These are phyloP conservation scores for Boletus sp. DNA, from an alignment of 768 basidiomycete species.

Conservation along the genomic window DNA sequence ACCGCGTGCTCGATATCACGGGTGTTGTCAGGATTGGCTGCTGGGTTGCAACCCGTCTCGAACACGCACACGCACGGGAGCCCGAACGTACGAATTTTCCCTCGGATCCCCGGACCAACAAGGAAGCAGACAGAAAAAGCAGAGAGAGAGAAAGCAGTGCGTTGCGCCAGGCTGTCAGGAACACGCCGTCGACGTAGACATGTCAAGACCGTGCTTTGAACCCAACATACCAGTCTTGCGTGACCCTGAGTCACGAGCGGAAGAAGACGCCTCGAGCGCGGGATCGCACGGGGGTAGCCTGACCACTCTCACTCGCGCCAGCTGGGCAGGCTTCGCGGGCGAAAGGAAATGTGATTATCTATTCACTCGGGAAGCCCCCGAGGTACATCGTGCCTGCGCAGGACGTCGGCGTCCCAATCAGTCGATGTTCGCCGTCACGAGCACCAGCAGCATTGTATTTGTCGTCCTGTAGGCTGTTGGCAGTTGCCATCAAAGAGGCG, in stretches of 20 bases:
- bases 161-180: not conserved
- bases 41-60: not conserved
- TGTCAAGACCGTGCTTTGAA: not conserved
- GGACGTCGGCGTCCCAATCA: not conserved
- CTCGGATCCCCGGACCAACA: not conserved
- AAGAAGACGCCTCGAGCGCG: not conserved
- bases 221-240: not conserved
- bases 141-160: not conserved
- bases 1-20: slow-evolving; percentile 3
- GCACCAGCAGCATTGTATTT: not conserved
- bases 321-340: no score
- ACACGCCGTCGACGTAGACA: not conserved
- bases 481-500: not conserved
- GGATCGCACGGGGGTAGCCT: not conserved
- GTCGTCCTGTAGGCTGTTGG: not conserved
- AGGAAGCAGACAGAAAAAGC: not conserved
- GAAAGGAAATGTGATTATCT: not conserved
- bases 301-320: not conserved
- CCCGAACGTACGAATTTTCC: not conserved
- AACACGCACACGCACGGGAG: not conserved
- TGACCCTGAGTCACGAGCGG: not conserved
- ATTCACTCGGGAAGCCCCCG: not conserved
- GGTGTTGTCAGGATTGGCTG: not conserved
- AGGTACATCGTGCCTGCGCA: not conserved
- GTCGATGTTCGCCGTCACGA: not conserved